Percentiles rank a stretch among this genome's conserved stretches.
These are phyloP conservation scores for Lentinula novae-zelandiae DNA, from an alignment of 1,284 basidiomycete species.

Conservation along the genomic window DNA sequence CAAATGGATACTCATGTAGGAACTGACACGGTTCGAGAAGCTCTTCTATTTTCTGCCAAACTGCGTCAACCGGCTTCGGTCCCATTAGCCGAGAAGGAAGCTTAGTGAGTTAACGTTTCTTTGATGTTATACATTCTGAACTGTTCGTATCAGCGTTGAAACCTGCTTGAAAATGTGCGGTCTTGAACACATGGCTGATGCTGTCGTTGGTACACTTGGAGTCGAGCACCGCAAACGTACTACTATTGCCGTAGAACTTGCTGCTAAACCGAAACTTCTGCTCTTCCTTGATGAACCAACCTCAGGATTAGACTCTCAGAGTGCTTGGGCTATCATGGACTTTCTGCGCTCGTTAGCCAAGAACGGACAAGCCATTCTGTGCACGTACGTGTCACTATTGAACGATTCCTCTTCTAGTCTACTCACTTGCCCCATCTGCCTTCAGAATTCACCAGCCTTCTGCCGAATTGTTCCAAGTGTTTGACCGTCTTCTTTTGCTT, in stretches of 20 bases:
- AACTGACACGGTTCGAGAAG: conserved; percentile 76
- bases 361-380: conserved; percentile 75
- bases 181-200: conserved; percentile 58
- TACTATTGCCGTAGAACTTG: conserved; percentile 73
- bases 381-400: conserved; percentile 52
- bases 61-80: conserved; percentile 73
- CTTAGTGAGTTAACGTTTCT: conserved; percentile 33
- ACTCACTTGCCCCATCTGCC: not conserved
- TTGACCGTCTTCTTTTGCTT: conserved; percentile 58
- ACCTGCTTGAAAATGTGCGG: conserved; percentile 69
- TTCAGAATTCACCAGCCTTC: conserved; percentile 60
- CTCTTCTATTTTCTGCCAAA: conserved; percentile 77
- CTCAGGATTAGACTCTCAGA: conserved; percentile 84
- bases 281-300: conserved; percentile 75
- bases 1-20: conserved; percentile 75
- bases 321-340: conserved; percentile 81
- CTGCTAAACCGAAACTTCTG: conserved; percentile 58
- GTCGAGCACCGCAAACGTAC: conserved; percentile 70
- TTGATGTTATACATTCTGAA: not conserved
- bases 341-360: conserved; percentile 81
- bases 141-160: conserved; percentile 45
- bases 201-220: conserved; percentile 63
- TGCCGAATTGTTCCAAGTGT: conserved; percentile 68
- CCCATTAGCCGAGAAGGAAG: conserved; percentile 67
- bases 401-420: not conserved